These are phyloP conservation scores for Aureobasidium melanogenum DNA, from an alignment of 2,329 filamentous ascomycete genomes.

Conservation along the genomic window DNA sequence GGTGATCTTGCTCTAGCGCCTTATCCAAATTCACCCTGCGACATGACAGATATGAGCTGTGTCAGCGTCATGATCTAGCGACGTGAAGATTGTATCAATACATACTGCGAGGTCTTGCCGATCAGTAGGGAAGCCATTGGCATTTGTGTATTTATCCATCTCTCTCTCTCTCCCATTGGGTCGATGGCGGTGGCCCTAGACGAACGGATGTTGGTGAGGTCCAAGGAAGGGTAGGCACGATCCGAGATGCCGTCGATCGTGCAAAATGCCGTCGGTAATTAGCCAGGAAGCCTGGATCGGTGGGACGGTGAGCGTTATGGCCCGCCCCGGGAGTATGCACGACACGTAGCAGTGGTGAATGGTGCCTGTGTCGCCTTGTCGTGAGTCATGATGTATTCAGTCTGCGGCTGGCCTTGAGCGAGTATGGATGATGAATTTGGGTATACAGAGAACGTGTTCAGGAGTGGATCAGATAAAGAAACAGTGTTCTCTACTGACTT, in stretches of 20 bases:
- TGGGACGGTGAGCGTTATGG: not conserved
- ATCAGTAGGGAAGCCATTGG: not conserved
- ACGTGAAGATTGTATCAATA: not conserved
- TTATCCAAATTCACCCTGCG: not conserved
- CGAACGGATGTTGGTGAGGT: too few species aligned
- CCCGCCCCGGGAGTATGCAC: conserved; percentile 1
- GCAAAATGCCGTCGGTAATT: not conserved
- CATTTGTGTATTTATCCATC: not conserved
- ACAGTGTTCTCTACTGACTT: not conserved
- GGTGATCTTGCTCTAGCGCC: not conserved
- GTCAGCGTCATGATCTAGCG: not conserved
- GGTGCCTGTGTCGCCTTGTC: not conserved
- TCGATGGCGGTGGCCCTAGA: not conserved
- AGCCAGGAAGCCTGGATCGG: not conserved
- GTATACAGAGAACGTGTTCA: not conserved
- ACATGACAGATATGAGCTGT: not conserved
- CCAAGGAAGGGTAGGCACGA: not conserved
- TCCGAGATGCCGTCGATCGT: conserved; percentile 2
- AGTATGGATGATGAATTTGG: not conserved
- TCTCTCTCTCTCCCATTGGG: not conserved
- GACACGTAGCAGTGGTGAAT: not conserved
- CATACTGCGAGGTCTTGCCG: not conserved
- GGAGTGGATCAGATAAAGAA: not conserved
- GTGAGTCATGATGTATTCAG: not conserved
- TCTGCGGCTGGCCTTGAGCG: not conserved